Evolutionary conservation across 768 basidiomycete genomes (phyloP), one percentile per base, ranked within the genome.

Genomic region (Serendipita indica): DNA sequence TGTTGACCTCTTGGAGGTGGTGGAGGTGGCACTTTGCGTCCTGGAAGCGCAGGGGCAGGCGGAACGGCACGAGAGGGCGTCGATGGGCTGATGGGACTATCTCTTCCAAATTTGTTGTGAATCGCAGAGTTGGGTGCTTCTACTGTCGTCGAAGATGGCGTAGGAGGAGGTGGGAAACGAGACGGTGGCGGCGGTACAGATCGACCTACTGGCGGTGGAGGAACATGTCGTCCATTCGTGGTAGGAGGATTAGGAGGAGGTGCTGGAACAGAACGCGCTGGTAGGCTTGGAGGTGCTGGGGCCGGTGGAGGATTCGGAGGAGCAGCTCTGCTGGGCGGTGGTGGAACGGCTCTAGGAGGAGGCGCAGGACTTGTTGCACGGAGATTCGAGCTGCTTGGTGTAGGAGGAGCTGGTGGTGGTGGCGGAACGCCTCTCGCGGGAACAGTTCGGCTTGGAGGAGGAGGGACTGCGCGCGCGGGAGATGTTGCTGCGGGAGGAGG

Each of bases 201-300:
- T 28, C 49, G 60, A 3, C 61, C 61, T 10, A 56, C 30, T n/a
- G 63, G 61, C 33, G 61, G 57, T 14, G 62, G 57, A 4, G 57
- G 39, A n/a, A 33, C 39, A 5, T 6, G 12, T 18, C 49, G 49
- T 18, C 57, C 33, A 27, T n/a, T 13, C n/a, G 52, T 33, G 22
- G 20, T 33, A 25, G 62, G 27, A 57, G 71, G 62, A 2, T 75
- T 71, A 41, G 74, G 74, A 35, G 75, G 71, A 20, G 75, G 73
- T 25, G 73, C 63, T 4, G 74, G 71, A 30, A 74, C 72, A 59
- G 65, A 66, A 43, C 39, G 39, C 14, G 25, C 13, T 27, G 59
- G 61, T 28, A 70, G 69, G n/a, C 2, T 61, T 34, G 77, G 75
- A 10, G 74, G 69, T 39, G 78, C 72, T 41, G 58, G 33, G 62